Conservation (phyloP, 495 filamentous ascomycete genomes). For the Hypoxylon trugodes region DNA sequence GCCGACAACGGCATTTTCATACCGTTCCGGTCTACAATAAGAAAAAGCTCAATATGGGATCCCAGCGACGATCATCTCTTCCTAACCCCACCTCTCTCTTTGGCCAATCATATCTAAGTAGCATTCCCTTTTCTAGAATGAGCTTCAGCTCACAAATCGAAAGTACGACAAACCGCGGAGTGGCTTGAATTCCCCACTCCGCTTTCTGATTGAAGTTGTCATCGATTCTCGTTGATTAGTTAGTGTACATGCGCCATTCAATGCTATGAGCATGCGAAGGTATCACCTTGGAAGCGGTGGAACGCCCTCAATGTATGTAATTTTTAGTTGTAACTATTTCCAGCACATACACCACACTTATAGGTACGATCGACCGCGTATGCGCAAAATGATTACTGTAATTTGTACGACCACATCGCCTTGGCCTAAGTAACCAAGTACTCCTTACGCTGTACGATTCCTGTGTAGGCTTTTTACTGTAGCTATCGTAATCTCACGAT, state of each 20-base stretch:
- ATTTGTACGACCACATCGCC: constrained; percentile 16
- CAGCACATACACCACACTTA: too few relatives aligned
- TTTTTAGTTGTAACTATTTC: too few relatives aligned
- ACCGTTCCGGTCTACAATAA: constrained; percentile 12
- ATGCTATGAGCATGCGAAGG: background rate
- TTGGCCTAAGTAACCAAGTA: background rate
- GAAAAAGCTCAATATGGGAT: constrained; percentile 19
- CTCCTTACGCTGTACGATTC: background rate
- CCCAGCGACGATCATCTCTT: constrained; percentile 28
- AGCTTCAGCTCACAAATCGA: constrained; percentile 12
- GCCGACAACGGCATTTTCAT: constrained; percentile 34
- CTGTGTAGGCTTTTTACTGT: background rate
- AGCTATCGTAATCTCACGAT: background rate
- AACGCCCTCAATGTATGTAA: too few relatives aligned
- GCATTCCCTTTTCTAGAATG: constrained; percentile 36
- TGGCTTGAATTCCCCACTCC: constrained; percentile 22
- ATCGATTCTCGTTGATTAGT: too few relatives aligned
- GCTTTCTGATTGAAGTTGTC: constrained; percentile 17
- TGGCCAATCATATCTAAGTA: constrained; percentile 18
- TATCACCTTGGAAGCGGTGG: too few relatives aligned
- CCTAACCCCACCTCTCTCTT: background rate
- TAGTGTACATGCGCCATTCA: too few relatives aligned
- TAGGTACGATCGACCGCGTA: constrained; percentile 1
- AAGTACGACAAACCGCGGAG: constrained; percentile 10
- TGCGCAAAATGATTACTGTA: constrained; percentile 19